Conservation (phyloP, 192 early-diverging fungal species). For the Backusella psychrophila region DNA sequence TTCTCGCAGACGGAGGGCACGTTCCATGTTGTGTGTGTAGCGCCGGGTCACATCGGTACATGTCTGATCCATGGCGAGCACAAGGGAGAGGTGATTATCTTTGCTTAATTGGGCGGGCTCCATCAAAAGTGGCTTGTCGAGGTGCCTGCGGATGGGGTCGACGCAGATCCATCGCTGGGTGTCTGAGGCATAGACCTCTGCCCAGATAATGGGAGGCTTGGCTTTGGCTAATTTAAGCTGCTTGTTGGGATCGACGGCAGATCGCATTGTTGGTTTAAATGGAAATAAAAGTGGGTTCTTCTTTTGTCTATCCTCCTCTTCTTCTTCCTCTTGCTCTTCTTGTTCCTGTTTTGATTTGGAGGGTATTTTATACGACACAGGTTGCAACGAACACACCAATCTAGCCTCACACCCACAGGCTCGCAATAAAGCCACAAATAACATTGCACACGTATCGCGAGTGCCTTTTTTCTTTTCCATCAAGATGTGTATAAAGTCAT, state of each 20-base stretch:
- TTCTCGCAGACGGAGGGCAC: conserved; percentile 33
- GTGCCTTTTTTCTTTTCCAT: conserved; percentile 28
- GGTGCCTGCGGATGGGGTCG: conserved; percentile 52
- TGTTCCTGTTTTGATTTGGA: conserved; percentile 10
- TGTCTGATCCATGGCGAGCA: conserved; percentile 59
- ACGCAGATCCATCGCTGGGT: conserved; percentile 62
- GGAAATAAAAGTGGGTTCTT: conserved; percentile 1
- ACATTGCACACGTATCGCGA: conserved; percentile 44
- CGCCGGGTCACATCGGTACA: conserved; percentile 69
- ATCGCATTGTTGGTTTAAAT: neutral
- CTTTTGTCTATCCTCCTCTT: neutral
- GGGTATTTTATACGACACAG: conserved; percentile 58
- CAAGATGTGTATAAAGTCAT: conserved; percentile 16
- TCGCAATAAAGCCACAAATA: conserved; percentile 49
- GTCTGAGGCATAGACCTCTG: conserved; percentile 54
- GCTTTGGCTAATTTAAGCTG: neutral
- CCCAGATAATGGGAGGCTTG: conserved; percentile 61
- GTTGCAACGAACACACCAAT: conserved; percentile 64
- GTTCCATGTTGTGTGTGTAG: conserved; percentile 55
- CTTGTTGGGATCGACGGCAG: neutral
- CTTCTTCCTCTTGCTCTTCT: conserved; percentile 1
- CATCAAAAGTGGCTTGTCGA: conserved; percentile 53
- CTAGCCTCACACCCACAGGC: conserved; percentile 52
- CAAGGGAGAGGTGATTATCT: conserved; percentile 56
- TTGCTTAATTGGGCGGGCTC: conserved; percentile 45